phyloP scores from a whole-genome alignment of 2,329 filamentous ascomycete species.

The Sporothrix luriei region DNA sequence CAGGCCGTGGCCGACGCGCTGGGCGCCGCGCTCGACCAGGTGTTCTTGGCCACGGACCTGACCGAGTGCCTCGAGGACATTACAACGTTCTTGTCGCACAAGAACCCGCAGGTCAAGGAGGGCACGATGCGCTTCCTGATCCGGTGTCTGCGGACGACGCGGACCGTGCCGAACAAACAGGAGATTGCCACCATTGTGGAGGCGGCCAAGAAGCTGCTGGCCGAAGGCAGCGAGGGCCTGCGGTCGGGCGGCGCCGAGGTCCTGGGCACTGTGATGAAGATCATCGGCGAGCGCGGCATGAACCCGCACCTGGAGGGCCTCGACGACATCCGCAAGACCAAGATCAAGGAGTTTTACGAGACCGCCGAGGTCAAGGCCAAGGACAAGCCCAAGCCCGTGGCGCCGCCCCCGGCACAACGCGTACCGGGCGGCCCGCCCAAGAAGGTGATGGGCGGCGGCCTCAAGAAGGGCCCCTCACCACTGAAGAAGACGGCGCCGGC shows the following conservation, averaged over 20 bases:
- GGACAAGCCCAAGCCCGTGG: conserved; percentile 83
- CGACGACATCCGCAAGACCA: conserved; percentile 92
- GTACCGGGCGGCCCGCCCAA: conserved; percentile 53
- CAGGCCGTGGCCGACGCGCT: conserved; percentile 83
- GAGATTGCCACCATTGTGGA: conserved; percentile 89
- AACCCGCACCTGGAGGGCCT: conserved; percentile 86
- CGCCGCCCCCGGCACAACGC: conserved; percentile 55
- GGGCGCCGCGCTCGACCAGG: conserved; percentile 76
- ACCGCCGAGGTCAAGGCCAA: conserved; percentile 83
- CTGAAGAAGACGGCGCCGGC: conserved; percentile 51
- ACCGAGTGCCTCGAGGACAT: conserved; percentile 92
- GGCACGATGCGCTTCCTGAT: conserved; percentile 94
- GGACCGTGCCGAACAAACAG: conserved; percentile 78
- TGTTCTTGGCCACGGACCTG: conserved; percentile 67
- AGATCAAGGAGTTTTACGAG: conserved; percentile 91
- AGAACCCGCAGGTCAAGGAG: conserved; percentile 97
- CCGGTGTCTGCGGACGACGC: conserved; percentile 78
- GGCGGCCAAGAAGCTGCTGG: conserved; percentile 81
- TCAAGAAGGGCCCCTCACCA: conserved; percentile 53
- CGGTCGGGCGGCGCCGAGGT: conserved; percentile 89
- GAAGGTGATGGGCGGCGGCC: conserved; percentile 46
- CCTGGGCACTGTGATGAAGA: conserved; percentile 95
- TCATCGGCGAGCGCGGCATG: conserved; percentile 96
- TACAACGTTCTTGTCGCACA: conserved; percentile 79
- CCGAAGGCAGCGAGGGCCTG: conserved; percentile 83